Percentiles rank a stretch among this genome's conserved stretches.
phyloP scores from a whole-genome alignment of 148 eudicot species.

The Rhododendron griersonianum region DNA sequence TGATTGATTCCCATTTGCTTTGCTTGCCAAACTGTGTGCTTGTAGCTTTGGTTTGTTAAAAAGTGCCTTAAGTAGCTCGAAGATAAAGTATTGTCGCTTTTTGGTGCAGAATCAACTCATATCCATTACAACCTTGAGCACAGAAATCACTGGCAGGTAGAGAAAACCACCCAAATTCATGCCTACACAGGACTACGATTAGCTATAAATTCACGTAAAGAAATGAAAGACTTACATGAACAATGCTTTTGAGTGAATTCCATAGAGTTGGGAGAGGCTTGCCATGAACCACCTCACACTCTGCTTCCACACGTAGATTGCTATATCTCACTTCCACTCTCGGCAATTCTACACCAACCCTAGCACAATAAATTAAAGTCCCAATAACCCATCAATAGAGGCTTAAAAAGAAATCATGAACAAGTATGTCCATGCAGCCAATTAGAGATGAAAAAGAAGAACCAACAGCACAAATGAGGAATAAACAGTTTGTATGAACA shows the following conservation, averaged over 20 bases:
- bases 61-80: too few species aligned
- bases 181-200: neutral
- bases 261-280: too few species aligned
- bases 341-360: slow-evolving; percentile 74
- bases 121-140: neutral
- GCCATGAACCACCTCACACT: too few species aligned
- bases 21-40: neutral
- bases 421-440: neutral
- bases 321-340: slow-evolving; percentile 31
- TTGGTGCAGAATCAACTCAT: neutral
- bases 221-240: slow-evolving; percentile 37
- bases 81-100: neutral
- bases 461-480: neutral
- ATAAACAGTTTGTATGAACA: neutral
- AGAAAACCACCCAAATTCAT: neutral
- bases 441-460: neutral
- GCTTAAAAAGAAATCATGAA: neutral
- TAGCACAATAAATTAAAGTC: slow-evolving; percentile 17
- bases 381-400: neutral
- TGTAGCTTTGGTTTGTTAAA: too few species aligned
- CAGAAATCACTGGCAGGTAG: neutral
- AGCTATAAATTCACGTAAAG: neutral
- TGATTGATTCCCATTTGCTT: neutral
- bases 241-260: slow-evolving; percentile 25
- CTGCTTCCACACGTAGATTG: too few species aligned